These are phyloP conservation scores for Neurospora sp. DNA, from an alignment of 495 filamentous ascomycete species.

Conservation along the genomic window DNA sequence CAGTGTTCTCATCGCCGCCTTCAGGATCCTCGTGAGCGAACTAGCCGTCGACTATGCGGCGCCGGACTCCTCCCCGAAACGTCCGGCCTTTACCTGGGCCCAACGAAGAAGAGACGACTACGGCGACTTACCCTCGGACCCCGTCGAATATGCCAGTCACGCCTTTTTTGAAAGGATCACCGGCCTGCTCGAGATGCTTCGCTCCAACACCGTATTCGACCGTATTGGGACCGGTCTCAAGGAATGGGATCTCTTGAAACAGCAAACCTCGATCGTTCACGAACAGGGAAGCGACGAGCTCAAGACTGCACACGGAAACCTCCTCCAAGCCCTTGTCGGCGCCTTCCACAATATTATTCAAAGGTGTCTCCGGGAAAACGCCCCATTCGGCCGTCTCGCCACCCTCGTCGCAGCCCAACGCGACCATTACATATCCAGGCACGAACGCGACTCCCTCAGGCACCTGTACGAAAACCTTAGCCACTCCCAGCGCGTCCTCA, in stretches of 20 bases:
- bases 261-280: neutral
- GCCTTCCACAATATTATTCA: constrained; percentile 6
- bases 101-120: constrained; percentile 21
- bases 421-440: constrained; percentile 19
- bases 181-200: constrained; percentile 4
- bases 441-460: neutral
- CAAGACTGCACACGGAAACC: constrained; percentile 26
- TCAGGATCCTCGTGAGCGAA: constrained; percentile 36
- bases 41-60: constrained; percentile 57
- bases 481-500: constrained; percentile 18
- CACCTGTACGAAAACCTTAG: constrained; percentile 14
- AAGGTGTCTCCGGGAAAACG: constrained; percentile 1
- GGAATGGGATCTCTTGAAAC: constrained; percentile 9
- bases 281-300: constrained; percentile 22
- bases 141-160: constrained; percentile 20
- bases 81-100: constrained; percentile 9
- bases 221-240: neutral
- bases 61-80: constrained; percentile 1
- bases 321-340: constrained; percentile 10
- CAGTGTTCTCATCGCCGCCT: constrained; percentile 26
- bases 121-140: constrained; percentile 22
- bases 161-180: constrained; percentile 18
- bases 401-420: constrained; percentile 14
- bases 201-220: constrained; percentile 11
- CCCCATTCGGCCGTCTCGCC: neutral